Evolutionary conservation across 441 rosid species (phyloP).

Genomic region (Mallotus japonicus): DNA sequence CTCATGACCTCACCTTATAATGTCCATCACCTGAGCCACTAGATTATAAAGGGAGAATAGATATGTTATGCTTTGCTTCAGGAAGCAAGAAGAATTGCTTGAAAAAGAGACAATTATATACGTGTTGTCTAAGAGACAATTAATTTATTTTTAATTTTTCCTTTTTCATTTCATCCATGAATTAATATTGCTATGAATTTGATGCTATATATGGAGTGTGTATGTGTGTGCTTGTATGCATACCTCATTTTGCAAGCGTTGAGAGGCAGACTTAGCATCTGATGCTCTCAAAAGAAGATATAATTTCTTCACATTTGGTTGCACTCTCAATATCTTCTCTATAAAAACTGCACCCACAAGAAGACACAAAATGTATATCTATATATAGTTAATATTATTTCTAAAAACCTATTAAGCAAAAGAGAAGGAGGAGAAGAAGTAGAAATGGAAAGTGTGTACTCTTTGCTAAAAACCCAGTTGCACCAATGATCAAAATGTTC

Average conservation of each 20-base stretch:
- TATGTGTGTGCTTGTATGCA: not conserved
- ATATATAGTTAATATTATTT: no score
- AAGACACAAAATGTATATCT: no score
- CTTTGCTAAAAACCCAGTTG: conserved; percentile 65
- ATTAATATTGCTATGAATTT: not conserved
- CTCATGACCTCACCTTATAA: no score
- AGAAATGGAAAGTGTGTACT: conserved; percentile 28
- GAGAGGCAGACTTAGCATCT: conserved; percentile 45
- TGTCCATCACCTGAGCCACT: no score
- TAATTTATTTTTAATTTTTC: no score
- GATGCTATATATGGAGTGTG: not conserved
- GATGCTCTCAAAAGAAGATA: conserved; percentile 63
- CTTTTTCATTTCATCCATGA: no score
- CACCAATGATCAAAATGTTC: conserved; percentile 64
- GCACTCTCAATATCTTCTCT: conserved; percentile 62
- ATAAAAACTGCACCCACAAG: conserved; percentile 40
- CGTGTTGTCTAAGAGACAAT: no score
- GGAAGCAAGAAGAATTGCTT: no score
- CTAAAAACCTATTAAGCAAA: not conserved
- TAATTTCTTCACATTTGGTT: conserved; percentile 55
- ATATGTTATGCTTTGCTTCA: no score
- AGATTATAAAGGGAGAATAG: no score
- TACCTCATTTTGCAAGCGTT: conserved; percentile 57
- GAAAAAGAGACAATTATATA: no score
- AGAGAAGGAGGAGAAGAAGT: not conserved